Base-by-base conservation (phyloP, 148 eudicot genomes). In the Camellia granthamiana region DNA sequence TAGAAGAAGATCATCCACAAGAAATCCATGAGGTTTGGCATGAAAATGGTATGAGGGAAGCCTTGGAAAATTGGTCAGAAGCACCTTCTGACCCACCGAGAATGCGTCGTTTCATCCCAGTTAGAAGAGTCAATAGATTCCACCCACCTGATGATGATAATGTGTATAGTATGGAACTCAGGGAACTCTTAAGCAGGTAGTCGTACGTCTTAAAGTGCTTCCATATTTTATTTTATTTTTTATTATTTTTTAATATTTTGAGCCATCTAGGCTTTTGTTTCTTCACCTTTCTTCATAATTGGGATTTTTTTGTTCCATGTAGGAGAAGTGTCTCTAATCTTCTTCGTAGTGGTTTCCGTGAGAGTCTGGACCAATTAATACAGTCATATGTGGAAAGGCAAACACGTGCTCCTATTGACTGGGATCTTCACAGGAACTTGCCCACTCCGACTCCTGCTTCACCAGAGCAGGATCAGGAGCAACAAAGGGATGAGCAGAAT, bases 281-380 rank as follows among this genome's bases (percentile, higher is more conserved):
- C 49, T 72, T 56, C 30, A 21, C 21, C 44, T 60, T 14, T 67
- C 30, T 49, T 46, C 30, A 15, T 49, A 70, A 72, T 8, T 16
- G 38, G 49, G 52, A 47, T 0, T 56, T 38, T 44, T 77, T 51
- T 78, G 1, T 76, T 54, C 23, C 23, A 69, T 87, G 69, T 74
- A 96, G 99, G 94, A 90, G 99, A 91, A 96, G 99, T 74, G 99
- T 96, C 74, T 96, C 99, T 73, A 94, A 88, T 86, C 97, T 96
- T 86, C 97, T 96, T 75, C 95, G 86, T 19, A 96, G 99, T 83
- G 98, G 95, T 44, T 96, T 96, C 75, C 99, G 99, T 69, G 98
- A 94, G 88, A 96, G 97, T 87, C 74, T 96, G 79, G 99, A 96
- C 86, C 98, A 96, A 69, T 85, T 96, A 79, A 96, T 96, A 73